Conservation (phyloP, 306 rosid species). For the Sechiopsis laciniata region DNA sequence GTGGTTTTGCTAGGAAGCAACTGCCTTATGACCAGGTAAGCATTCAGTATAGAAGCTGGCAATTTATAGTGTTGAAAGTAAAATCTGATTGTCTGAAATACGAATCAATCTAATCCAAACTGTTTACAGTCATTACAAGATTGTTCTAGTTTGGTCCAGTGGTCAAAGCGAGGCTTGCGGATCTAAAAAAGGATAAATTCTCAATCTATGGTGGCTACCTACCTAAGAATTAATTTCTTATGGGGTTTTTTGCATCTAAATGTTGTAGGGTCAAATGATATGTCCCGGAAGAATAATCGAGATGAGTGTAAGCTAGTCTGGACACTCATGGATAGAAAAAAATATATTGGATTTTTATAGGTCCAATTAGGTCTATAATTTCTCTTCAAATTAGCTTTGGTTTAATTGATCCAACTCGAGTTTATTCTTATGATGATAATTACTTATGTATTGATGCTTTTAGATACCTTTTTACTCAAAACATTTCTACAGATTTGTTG, state of each 20-base stretch:
- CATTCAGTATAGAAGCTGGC: neutral
- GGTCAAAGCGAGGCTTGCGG: too few relatives aligned
- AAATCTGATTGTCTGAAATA: neutral
- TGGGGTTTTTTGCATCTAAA: too few relatives aligned
- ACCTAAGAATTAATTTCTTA: too few relatives aligned
- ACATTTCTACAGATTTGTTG: neutral
- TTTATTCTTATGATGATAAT: neutral
- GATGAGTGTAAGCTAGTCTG: too few relatives aligned
- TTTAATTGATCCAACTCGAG: neutral
- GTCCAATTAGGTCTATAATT: neutral
- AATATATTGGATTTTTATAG: neutral
- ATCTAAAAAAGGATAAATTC: too few relatives aligned
- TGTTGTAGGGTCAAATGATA: too few relatives aligned
- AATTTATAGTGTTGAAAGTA: neutral
- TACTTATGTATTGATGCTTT: neutral
- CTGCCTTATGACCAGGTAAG: conserved; percentile 67
- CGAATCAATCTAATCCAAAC: neutral
- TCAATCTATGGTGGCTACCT: too few relatives aligned
- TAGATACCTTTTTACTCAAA: neutral
- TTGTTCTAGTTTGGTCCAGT: neutral
- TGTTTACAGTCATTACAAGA: neutral
- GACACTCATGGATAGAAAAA: neutral
- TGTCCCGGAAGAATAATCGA: too few relatives aligned
- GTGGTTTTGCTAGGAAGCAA: conserved; percentile 86
- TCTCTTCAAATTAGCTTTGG: neutral